Evolutionary conservation across 2,329 filamentous ascomycete genomes (phyloP).

Genomic region (Capronia americana): DNA sequence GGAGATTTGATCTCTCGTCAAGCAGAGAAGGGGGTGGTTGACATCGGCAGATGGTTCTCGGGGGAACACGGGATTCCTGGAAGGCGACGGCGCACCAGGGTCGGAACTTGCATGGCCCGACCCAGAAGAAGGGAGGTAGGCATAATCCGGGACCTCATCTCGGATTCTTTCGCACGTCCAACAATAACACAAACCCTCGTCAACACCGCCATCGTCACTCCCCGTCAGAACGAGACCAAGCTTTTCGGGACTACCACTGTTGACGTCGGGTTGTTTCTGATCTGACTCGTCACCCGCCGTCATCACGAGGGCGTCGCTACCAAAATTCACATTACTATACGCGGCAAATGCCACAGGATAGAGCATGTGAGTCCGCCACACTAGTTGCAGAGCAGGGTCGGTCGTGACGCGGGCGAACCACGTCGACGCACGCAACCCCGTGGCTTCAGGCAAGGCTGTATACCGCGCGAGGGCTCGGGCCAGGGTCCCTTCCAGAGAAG

Average conservation of each 20-base stretch:
- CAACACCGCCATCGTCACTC: neutral
- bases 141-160: conserved; percentile 21
- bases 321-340: conserved; percentile 13
- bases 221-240: neutral
- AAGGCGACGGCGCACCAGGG: neutral
- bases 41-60: conserved; percentile 2
- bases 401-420: conserved; percentile 11
- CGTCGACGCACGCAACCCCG: neutral
- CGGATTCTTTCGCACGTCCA: conserved; percentile 35
- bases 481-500: conserved; percentile 28
- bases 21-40: conserved; percentile 1
- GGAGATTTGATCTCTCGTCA: conserved; percentile 16
- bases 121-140: neutral
- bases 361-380: conserved; percentile 33
- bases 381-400: conserved; percentile 21
- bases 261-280: neutral
- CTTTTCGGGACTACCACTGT: neutral
- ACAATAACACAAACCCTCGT: conserved; percentile 23
- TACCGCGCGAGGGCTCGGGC: conserved; percentile 22
- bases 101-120: too few species aligned
- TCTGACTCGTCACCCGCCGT: neutral
- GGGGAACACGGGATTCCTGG: neutral
- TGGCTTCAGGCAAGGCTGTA: conserved; percentile 8
- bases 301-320: neutral
- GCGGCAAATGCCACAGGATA: conserved; percentile 22